These are phyloP conservation scores for Schizophyllum commune DNA, from an alignment of 1,284 basidiomycete species.

Conservation along the genomic window DNA sequence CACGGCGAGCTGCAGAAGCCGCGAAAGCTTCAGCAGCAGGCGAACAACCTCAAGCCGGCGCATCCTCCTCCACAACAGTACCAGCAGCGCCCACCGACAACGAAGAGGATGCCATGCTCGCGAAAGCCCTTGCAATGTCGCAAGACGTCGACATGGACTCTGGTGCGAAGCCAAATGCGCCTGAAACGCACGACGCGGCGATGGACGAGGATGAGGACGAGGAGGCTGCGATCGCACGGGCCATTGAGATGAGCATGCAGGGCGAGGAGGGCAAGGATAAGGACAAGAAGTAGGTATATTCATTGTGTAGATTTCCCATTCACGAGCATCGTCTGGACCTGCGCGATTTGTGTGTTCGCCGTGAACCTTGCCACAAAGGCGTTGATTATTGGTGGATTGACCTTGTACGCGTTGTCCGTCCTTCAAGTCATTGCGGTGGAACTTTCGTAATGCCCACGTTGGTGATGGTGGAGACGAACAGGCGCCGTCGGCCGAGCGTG, in stretches of 20 bases:
- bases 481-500: too few relatives aligned
- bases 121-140: conserved; percentile 56
- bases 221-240: conserved; percentile 29
- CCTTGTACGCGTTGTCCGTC: too few relatives aligned
- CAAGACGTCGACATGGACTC: conserved; percentile 35
- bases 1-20: conserved; percentile 69
- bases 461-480: background rate
- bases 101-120: conserved; percentile 62
- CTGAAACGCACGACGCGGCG: conserved; percentile 19
- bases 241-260: conserved; percentile 34
- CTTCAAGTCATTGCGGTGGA: too few relatives aligned
- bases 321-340: background rate
- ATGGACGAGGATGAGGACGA: conserved; percentile 32
- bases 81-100: conserved; percentile 20
- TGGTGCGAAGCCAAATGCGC: conserved; percentile 8
- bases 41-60: conserved; percentile 19
- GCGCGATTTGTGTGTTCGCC: too few relatives aligned
- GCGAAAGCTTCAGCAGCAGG: conserved; percentile 25
- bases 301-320: background rate
- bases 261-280: background rate
- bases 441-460: background rate
- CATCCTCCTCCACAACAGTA: conserved; percentile 24
- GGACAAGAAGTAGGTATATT: background rate
- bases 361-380: too few relatives aligned
- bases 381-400: too few relatives aligned